These are phyloP conservation scores for Fusarium multiceps DNA, from an alignment of 2,329 filamentous ascomycete genomes.

Conservation along the genomic window DNA sequence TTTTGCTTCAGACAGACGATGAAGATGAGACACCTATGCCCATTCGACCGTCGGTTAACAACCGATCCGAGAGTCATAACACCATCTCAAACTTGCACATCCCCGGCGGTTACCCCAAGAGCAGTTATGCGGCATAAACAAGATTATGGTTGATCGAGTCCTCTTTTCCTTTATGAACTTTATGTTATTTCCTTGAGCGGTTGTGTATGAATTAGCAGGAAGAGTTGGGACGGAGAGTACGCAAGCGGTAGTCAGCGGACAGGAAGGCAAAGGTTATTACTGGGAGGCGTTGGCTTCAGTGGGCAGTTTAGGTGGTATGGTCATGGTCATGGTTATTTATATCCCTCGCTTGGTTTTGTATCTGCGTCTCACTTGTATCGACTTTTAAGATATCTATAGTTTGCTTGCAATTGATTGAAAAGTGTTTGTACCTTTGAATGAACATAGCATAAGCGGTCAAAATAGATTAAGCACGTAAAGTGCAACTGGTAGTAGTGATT, in stretches of 20 bases:
- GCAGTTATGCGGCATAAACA: conserved; percentile 56
- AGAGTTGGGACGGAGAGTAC: conserved; percentile 18
- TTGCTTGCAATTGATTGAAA: conserved; percentile 22
- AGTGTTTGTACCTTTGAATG: background rate
- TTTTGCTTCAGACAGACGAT: conserved; percentile 40
- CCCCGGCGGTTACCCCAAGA: conserved; percentile 72
- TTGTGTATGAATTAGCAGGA: conserved; percentile 8
- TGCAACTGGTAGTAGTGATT: background rate
- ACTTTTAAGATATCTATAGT: conserved; percentile 6
- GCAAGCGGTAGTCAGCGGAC: conserved; percentile 1
- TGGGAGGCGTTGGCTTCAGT: conserved; percentile 40
- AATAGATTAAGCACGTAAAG: background rate
- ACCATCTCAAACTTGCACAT: conserved; percentile 75
- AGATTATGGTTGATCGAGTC: conserved; percentile 49
- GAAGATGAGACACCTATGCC: conserved; percentile 35
- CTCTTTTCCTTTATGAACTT: conserved; percentile 17
- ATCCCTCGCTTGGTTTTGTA: conserved; percentile 40
- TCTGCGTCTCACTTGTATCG: background rate
- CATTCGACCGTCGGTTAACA: conserved; percentile 44
- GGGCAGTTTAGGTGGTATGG: conserved; percentile 3
- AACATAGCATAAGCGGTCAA: background rate
- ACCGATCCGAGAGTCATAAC: conserved; percentile 58
- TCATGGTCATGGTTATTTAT: conserved; percentile 1
- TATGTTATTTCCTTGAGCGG: conserved; percentile 19
- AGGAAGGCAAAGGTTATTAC: background rate